phyloP scores from a whole-genome alignment of 345 rosid genomes.

The Sonneratia alba region DNA sequence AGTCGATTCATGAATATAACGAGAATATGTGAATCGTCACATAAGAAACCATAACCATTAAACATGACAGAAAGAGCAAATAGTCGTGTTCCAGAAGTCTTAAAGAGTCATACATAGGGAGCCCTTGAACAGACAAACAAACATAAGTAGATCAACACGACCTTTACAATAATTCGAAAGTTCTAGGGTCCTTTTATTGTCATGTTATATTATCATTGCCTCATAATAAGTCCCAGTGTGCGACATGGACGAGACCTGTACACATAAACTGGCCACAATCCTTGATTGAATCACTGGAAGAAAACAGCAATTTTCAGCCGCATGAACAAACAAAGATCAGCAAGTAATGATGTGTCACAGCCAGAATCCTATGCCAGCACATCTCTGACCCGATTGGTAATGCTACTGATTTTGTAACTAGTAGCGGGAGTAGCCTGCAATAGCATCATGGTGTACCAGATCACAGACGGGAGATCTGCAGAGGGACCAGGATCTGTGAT shows the following conservation, averaged over 20 bases:
- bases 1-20: too few species aligned
- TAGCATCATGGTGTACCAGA: background rate
- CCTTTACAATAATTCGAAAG: too few species aligned
- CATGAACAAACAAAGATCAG: background rate
- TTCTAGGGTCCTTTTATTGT: too few species aligned
- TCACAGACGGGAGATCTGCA: slow-evolving; percentile 77
- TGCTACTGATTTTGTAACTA: background rate
- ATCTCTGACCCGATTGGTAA: background rate
- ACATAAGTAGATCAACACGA: too few species aligned
- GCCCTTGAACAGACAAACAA: too few species aligned
- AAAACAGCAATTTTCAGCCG: background rate
- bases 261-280: background rate
- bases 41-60: too few species aligned
- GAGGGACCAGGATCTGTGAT: slow-evolving; percentile 47
- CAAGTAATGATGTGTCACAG: background rate
- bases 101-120: too few species aligned
- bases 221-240: background rate
- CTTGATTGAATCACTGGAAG: background rate
- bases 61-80: too few species aligned
- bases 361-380: background rate
- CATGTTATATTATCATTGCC: background rate
- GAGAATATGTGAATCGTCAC: too few species aligned
- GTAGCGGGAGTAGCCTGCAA: background rate
- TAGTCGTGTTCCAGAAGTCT: too few species aligned
- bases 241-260: background rate